Base-by-base conservation (phyloP, 257 asterid species). In the Nicotiana tomentosiformis region DNA sequence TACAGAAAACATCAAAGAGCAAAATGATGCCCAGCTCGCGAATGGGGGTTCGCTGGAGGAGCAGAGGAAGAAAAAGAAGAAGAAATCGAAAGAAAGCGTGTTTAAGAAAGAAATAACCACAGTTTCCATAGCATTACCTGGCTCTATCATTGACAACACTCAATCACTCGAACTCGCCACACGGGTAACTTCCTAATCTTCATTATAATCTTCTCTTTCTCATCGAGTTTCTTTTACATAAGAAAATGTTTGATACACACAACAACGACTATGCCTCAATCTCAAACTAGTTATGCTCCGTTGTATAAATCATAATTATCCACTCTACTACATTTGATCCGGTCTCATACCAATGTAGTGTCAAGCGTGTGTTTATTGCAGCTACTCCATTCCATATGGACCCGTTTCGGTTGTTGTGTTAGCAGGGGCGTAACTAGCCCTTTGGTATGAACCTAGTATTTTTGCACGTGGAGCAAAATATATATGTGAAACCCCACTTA, bases 101-200 rank as follows among this genome's bases (percentile, higher is more conserved):
- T 65, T 26, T 58, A 86, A 68, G 80, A 65, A 86, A 39, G 92
- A 86, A 60, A 30, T n/a, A 26, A 90, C 97, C 66, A 93, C 98
- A 1, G 87, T 93, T 80, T 90, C 94, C 84, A 76, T 95, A 82
- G 97, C 96, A 53, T 77, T 95, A 77, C 91, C 99, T 67, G 97
- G 98, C 1, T 95, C 99, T 83, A 94, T 94, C 55, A 90, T 95
- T 66, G 88, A 93, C 80, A 95, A 95, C 39, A 88, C 95, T 62
- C 97, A 95, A 87, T 93, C 99, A 29, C 88, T 88, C 65, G 99
- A 95, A 82, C 96, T 95, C 46, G 97, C 97, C 18, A 95, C 99
- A 29, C 89, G 96, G 39, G 98, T 93, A 90, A 82, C 58, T 60
- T 49, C 23, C 7, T 3, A 46, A 51, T 23, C 26, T 56, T 76